Conservation (phyloP, 1,139 yeast species). For the Protomyces gravidus region DNA sequence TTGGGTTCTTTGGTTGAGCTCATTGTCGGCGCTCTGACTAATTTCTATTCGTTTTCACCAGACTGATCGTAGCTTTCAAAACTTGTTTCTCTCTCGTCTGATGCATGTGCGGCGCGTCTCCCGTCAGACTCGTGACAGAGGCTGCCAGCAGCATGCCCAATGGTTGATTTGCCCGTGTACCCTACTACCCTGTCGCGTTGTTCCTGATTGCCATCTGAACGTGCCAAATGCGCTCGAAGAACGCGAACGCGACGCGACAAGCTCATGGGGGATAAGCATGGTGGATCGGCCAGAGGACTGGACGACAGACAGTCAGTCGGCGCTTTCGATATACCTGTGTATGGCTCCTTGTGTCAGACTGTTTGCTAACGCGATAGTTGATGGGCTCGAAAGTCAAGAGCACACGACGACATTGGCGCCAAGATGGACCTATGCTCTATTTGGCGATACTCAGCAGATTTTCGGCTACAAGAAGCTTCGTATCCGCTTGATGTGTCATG, state of each 20-base stretch:
- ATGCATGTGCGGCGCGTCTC: no score
- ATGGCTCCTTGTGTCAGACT: neutral
- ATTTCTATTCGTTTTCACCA: no score
- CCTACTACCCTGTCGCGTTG: no score
- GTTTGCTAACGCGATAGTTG: neutral
- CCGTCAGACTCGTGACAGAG: no score
- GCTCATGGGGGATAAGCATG: neutral
- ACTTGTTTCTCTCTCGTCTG: no score
- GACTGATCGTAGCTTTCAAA: no score
- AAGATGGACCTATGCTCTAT: slow-evolving; percentile 81
- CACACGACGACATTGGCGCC: slow-evolving; percentile 46
- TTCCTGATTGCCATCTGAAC: no score
- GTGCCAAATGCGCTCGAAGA: no score
- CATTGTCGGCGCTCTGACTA: no score
- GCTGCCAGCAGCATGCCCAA: no score
- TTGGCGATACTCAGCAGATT: slow-evolving; percentile 84
- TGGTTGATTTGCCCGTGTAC: no score
- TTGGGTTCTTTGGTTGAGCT: no score
- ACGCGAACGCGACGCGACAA: neutral
- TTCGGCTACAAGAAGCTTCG: slow-evolving; percentile 74
- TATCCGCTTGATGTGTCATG: slow-evolving; percentile 35
- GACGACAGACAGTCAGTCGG: slow-evolving; percentile 10
- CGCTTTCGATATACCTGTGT: slow-evolving; percentile 7
- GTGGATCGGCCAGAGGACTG: slow-evolving; percentile 28
- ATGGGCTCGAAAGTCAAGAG: slow-evolving; percentile 25